A percentile compares a stretch with the other conserved stretches of the same genome.
Conservation (phyloP, 2,329 filamentous ascomycete genomes). For the Apiospora arundinis region DNA sequence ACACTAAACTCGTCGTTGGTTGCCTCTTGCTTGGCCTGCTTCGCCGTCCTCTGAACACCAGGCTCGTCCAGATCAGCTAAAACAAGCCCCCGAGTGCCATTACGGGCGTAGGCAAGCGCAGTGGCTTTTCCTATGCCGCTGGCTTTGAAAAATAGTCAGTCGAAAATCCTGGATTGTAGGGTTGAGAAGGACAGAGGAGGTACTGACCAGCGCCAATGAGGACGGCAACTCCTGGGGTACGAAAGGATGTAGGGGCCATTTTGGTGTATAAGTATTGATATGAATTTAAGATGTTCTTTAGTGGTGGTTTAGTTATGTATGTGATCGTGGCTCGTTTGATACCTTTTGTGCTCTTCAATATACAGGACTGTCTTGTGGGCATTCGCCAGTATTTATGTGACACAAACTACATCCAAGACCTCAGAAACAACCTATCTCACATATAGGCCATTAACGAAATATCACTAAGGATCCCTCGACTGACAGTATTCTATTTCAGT, state of each 20-base stretch:
- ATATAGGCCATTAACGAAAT: not conserved
- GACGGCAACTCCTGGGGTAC: conserved; percentile 1
- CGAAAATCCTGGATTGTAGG: too few relatives aligned
- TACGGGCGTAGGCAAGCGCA: not conserved
- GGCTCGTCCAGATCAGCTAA: not conserved
- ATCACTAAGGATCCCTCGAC: too few relatives aligned
- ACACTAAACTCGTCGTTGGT: not conserved
- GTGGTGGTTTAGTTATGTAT: not conserved
- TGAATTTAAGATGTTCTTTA: not conserved
- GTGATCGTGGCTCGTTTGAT: too few relatives aligned
- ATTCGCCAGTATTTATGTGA: not conserved
- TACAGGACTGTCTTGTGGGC: too few relatives aligned
- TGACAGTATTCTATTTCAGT: not conserved
- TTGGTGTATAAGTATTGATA: too few relatives aligned
- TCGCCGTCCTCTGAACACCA: not conserved
- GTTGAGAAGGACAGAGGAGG: too few relatives aligned
- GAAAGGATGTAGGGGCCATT: not conserved
- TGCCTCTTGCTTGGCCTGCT: not conserved
- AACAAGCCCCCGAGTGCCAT: not conserved
- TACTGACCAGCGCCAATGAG: conserved; percentile 4
- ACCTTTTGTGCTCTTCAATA: too few relatives aligned
- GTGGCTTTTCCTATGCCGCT: conserved; percentile 9
- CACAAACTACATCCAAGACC: not conserved
- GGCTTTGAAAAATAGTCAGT: not conserved
- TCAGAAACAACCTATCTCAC: not conserved